Percentiles rank a stretch among this genome's conserved stretches.
phyloP scores from a whole-genome alignment of 2,329 filamentous ascomycete species.

The Leptographium galeiforme region DNA sequence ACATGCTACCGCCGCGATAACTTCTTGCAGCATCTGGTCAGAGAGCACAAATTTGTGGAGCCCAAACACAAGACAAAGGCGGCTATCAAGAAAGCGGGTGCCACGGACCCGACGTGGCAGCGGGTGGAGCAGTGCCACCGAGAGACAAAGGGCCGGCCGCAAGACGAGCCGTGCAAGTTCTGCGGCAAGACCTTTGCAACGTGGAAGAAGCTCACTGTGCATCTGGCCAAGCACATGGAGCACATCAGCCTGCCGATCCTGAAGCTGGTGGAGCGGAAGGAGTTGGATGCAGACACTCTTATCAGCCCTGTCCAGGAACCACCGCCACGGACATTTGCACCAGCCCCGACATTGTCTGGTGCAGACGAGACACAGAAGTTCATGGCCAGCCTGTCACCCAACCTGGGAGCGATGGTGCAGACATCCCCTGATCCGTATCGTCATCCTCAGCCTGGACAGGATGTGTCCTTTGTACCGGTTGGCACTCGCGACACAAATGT shows the following conservation, averaged over 20 bases:
- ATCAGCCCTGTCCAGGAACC: constrained; percentile 54
- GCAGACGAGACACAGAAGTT: background rate
- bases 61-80: constrained; percentile 72
- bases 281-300: constrained; percentile 45
- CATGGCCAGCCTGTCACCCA: constrained; percentile 4
- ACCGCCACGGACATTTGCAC: constrained; percentile 25
- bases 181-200: constrained; percentile 67
- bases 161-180: constrained; percentile 74
- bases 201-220: constrained; percentile 92
- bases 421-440: background rate
- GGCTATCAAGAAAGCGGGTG: constrained; percentile 45
- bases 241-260: constrained; percentile 75
- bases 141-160: constrained; percentile 51
- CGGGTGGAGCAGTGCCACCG: constrained; percentile 66
- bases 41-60: constrained; percentile 77
- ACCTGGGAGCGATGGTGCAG: background rate
- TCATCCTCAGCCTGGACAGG: constrained; percentile 3
- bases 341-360: background rate
- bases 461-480: constrained; percentile 9
- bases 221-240: constrained; percentile 90
- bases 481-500: constrained; percentile 8
- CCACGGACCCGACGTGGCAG: constrained; percentile 55
- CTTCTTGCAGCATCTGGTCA: constrained; percentile 81
- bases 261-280: constrained; percentile 33
- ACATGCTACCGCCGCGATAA: constrained; percentile 81